Conservation (phyloP, 768 basidiomycete species). For the Pluteus cervinus region DNA sequence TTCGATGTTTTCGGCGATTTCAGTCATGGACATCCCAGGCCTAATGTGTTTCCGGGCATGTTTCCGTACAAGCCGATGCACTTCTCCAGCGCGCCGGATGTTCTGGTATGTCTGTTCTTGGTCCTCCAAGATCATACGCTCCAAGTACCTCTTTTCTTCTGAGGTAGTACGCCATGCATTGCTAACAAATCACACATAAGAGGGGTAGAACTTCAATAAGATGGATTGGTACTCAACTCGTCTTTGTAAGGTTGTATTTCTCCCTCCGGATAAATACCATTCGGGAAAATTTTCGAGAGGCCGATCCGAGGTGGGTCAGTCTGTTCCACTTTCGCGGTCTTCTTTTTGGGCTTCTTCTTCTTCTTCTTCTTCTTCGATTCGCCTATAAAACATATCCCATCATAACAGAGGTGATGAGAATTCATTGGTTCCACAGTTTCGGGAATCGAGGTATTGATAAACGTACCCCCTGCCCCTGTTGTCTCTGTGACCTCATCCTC, state of each 20-base stretch:
- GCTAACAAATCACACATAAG: slow-evolving; percentile 31
- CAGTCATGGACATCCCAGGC: slow-evolving; percentile 91
- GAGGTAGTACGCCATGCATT: slow-evolving; percentile 86
- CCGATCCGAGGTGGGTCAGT: slow-evolving; percentile 90
- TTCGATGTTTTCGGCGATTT: slow-evolving; percentile 92
- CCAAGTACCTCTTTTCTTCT: slow-evolving; percentile 84
- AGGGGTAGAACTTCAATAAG: slow-evolving; percentile 1
- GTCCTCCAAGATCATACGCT: slow-evolving; percentile 72
- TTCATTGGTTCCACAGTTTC: too few species aligned
- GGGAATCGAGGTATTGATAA: background rate
- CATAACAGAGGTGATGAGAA: too few species aligned
- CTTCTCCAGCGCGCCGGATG: slow-evolving; percentile 92
- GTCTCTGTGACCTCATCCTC: slow-evolving; percentile 12
- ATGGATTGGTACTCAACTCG: slow-evolving; percentile 55
- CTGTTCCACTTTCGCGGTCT: slow-evolving; percentile 72
- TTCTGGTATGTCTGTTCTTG: slow-evolving; percentile 81
- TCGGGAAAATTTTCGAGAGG: slow-evolving; percentile 81
- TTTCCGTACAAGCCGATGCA: slow-evolving; percentile 86
- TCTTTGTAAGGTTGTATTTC: slow-evolving; percentile 88
- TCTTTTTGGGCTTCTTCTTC: slow-evolving; percentile 90
- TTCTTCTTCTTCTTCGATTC: slow-evolving; percentile 84
- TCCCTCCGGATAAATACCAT: slow-evolving; percentile 86
- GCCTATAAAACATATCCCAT: slow-evolving; percentile 21
- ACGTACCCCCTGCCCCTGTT: slow-evolving; percentile 1
- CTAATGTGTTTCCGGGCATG: slow-evolving; percentile 78